Base-by-base conservation (phyloP, 2,329 filamentous ascomycete genomes). In the Ciborinia camelliae region DNA sequence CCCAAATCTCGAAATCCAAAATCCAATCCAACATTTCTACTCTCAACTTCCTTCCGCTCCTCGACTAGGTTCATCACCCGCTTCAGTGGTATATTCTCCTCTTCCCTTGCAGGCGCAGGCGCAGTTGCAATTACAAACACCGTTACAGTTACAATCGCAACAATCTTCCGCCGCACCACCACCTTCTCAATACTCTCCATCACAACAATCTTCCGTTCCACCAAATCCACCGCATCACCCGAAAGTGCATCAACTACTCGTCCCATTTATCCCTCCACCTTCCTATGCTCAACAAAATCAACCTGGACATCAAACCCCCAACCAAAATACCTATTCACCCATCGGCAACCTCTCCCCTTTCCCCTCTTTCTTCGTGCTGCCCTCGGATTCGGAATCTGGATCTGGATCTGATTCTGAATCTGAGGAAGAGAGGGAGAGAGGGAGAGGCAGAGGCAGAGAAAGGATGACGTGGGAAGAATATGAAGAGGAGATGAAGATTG, bases 81-180 rank as follows among this genome's bases (percentile, higher is more conserved):
- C 30, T 47, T 47, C 55, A 14, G 41, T 58, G 10, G n/a, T 58
- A 8, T 58, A 58, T 23, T n/a, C 55, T n/a, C 55, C 55, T 23
- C 55, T 58, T 32, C 41, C 41, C 2, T 23, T 30, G 50, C 50
- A 52, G 14, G n/a, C 4, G 1, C 30, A 52, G n/a, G n/a, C 48
- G 7, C 48, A 51, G 30, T 45, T 14, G 18, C 54, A 45, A 23
- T 7, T 8, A 32, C 18, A 51, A n/a, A 4, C 9, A n/a, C 20
- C 35, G 6, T 7, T 20, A 7, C 20, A 37, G 14, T 23, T 12
- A 2, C 30, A 53, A n/a, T 4, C 7, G 9, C 55, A 47, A 35
- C 20, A 47, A 58, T 26, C 2, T 1, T 28, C 12, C 20, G 20
- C 28, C 35, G 4, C 41, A 35, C 20, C 47, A 9, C 4, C 28